Base-by-base conservation (phyloP, 2,329 filamentous ascomycete genomes). In the Xylariaceae sp. region DNA sequence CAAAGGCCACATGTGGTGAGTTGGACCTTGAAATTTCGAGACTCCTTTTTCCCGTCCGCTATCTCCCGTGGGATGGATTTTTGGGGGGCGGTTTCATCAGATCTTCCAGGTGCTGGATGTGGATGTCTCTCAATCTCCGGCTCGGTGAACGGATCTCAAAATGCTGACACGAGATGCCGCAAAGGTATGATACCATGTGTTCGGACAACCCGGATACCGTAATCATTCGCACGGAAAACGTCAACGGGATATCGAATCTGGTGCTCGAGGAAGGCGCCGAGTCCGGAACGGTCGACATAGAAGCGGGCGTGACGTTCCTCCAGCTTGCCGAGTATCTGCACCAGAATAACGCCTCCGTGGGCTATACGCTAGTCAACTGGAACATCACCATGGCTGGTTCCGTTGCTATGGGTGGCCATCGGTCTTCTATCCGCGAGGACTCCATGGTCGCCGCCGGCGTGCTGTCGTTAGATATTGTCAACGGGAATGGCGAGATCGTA, bases 291-390 rank as follows among this genome's bases (percentile, higher is more conserved):
- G 79, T 81, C 7, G 73, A 77, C 55, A 75, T 82, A 42, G 79
- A 82, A 60, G 78, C 75, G 2, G 79, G 79, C n/a, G 78, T 81
- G 9, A 81, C 79, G 0, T 81, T 81, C 58, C 73, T 80, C 55
- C 76, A 80, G 70, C 74, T 81, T 2, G 78, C 79, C 1, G 78
- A 79, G 52, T 81, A 76, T 55, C 72, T 82, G 26, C 79, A 81
- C 54, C 70, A 71, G 23, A 70, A 74, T 20, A 74, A 72, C 16
- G 79, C 78, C 9, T 77, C 74, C 20, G 75, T 81, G 43, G 79
- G 79, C 18, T 80, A 80, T 50, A 79, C 78, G 0, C 68, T 82
- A 3, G 79, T 81, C 3, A 82, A 81, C 63, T 82, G 79, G 79
- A 81, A 81, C 58, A 81, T 81, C 51, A 80, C 76, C 4, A 71